A percentile compares a stretch with the other conserved stretches of the same genome.
phyloP scores from a whole-genome alignment of 768 basidiomycete species.

The Mycena vulgaris region DNA sequence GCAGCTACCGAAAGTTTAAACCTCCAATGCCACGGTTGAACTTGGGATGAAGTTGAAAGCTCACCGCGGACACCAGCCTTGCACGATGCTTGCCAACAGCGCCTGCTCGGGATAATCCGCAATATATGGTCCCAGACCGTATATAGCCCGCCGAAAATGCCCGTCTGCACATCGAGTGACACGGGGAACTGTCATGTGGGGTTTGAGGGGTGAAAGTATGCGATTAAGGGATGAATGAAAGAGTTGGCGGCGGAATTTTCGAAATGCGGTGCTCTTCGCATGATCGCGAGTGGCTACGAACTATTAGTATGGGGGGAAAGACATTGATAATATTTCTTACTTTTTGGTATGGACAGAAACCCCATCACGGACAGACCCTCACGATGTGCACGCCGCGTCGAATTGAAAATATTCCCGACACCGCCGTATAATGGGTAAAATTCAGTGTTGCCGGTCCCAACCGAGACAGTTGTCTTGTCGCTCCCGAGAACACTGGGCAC shows the following conservation, averaged over 20 bases:
- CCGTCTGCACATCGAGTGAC: slow-evolving; percentile 38
- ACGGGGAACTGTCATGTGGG: slow-evolving; percentile 35
- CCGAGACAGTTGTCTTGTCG: slow-evolving; percentile 42
- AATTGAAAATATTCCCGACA: slow-evolving; percentile 34
- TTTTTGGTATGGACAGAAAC: slow-evolving; percentile 37
- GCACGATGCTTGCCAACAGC: slow-evolving; percentile 38
- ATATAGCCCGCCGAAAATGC: slow-evolving; percentile 36
- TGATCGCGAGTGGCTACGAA: slow-evolving; percentile 34
- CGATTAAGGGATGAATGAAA: slow-evolving; percentile 38
- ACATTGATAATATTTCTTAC: slow-evolving; percentile 2
- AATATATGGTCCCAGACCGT: slow-evolving; percentile 42
- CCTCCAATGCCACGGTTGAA: too few relatives aligned
- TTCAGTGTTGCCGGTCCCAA: too few relatives aligned
- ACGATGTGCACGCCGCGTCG: slow-evolving; percentile 28
- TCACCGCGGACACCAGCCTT: slow-evolving; percentile 46
- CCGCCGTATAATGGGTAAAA: too few relatives aligned
- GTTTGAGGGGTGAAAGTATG: slow-evolving; percentile 35
- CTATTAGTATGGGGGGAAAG: too few relatives aligned
- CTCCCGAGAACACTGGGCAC: slow-evolving; percentile 40
- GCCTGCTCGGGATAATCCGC: slow-evolving; percentile 50
- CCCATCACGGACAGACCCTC: slow-evolving; percentile 13
- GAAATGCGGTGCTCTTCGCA: slow-evolving; percentile 20
- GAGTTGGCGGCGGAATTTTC: too few relatives aligned
- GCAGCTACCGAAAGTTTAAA: slow-evolving; percentile 8
- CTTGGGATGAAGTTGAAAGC: neutral